phyloP scores from a whole-genome alignment of 768 basidiomycete genomes.

The Hericium coralloides region DNA sequence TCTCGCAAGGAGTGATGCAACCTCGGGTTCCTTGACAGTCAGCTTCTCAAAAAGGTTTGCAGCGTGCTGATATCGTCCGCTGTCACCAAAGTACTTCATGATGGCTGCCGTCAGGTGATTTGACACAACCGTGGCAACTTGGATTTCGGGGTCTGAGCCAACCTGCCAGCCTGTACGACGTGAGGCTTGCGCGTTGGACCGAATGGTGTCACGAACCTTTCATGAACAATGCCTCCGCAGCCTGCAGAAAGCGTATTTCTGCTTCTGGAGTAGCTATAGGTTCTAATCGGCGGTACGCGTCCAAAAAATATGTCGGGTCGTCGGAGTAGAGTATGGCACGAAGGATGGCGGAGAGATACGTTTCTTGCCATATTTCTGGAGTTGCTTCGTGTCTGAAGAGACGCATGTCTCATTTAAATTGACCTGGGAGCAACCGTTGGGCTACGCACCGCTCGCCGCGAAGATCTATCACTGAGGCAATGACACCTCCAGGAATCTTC shows the following conservation, averaged over 20 bases:
- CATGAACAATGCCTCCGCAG: slow-evolving; percentile 79
- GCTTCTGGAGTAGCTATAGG: slow-evolving; percentile 86
- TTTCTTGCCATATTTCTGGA: slow-evolving; percentile 93
- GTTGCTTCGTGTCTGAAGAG: slow-evolving; percentile 74
- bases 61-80: slow-evolving; percentile 76
- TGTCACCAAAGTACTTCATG: slow-evolving; percentile 95
- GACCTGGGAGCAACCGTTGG: too few species aligned
- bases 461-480: slow-evolving; percentile 87
- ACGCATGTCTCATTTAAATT: not conserved
- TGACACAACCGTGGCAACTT: slow-evolving; percentile 92
- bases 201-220: slow-evolving; percentile 48
- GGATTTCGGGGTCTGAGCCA: slow-evolving; percentile 96
- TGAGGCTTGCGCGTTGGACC: not conserved
- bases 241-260: slow-evolving; percentile 84
- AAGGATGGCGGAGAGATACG: slow-evolving; percentile 87
- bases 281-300: slow-evolving; percentile 92
- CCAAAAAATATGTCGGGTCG: slow-evolving; percentile 83
- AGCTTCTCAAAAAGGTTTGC: slow-evolving; percentile 94
- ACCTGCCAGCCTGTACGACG: slow-evolving; percentile 81
- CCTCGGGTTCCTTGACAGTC: slow-evolving; percentile 77
- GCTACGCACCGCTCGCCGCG: slow-evolving; percentile 80
- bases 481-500: slow-evolving; percentile 96
- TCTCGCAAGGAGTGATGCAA: slow-evolving; percentile 76
- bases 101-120: slow-evolving; percentile 94
- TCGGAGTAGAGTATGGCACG: slow-evolving; percentile 93